Conservation (phyloP, 2,329 filamentous ascomycete species). For the Pseudogymnoascus pannorum region DNA sequence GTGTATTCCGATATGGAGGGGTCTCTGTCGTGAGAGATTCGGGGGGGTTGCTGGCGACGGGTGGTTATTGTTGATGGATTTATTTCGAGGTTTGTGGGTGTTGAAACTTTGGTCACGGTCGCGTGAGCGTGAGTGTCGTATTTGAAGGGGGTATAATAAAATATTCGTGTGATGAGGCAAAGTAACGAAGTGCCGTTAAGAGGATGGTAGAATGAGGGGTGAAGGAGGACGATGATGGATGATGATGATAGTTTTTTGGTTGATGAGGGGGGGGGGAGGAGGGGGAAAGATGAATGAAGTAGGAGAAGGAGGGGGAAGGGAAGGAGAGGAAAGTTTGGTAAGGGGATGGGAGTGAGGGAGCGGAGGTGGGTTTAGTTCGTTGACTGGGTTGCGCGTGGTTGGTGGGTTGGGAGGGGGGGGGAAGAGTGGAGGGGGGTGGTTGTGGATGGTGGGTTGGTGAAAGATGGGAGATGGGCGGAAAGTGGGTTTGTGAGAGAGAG, state of each 20-base stretch:
- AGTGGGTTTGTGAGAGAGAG: too few relatives aligned
- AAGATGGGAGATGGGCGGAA: too few relatives aligned
- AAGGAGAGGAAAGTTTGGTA: constrained; percentile 24
- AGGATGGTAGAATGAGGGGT: constrained; percentile 29
- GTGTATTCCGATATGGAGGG: constrained; percentile 32
- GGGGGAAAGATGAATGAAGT: constrained; percentile 23
- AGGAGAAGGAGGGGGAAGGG: constrained; percentile 24
- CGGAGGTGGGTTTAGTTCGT: constrained; percentile 20
- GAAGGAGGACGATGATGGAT: constrained; percentile 20
- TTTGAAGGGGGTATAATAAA: constrained; percentile 25
- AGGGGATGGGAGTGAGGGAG: constrained; percentile 24
- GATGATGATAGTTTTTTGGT: constrained; percentile 14
- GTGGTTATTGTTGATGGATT: too few relatives aligned
- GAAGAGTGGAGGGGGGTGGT: not conserved
- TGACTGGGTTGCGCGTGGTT: too few relatives aligned
- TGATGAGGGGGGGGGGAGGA: constrained; percentile 23
- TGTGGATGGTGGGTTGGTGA: not conserved
- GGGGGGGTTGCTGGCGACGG: constrained; percentile 15
- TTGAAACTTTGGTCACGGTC: not conserved
- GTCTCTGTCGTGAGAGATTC: constrained; percentile 15
- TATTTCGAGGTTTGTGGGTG: constrained; percentile 15
- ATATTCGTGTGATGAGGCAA: constrained; percentile 22
- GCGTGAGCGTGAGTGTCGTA: constrained; percentile 19
- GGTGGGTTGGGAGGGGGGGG: constrained; percentile 26
- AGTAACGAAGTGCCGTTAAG: too few relatives aligned